Evolutionary conservation across 176 grass and related monocot genomes (phyloP).

Genomic region (Pharus latifolius): DNA sequence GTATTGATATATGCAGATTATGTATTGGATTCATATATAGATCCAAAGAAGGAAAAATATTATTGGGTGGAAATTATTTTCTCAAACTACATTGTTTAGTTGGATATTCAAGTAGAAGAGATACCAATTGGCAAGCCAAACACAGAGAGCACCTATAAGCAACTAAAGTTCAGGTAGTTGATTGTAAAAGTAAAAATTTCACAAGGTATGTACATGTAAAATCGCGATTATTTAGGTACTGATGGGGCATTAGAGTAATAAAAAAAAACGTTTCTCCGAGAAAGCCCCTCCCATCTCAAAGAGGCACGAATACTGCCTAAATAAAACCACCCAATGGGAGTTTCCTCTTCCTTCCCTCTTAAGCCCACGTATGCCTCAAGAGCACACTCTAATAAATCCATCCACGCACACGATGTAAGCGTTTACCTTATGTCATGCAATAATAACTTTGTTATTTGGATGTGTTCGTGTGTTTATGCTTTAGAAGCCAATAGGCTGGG

Average conservation of each 20-base stretch:
- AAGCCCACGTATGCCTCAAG: slow-evolving; percentile 34
- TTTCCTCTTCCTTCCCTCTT: slow-evolving; percentile 53
- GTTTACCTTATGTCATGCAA: slow-evolving; percentile 34
- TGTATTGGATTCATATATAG: too few species aligned
- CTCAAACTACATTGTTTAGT: too few species aligned
- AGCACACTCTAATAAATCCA: slow-evolving; percentile 22
- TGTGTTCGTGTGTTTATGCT: background rate
- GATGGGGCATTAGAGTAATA: background rate
- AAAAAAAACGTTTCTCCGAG: background rate
- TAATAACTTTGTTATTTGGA: slow-evolving; percentile 1
- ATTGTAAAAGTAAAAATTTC: too few species aligned
- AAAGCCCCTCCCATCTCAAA: slow-evolving; percentile 24
- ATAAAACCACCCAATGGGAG: slow-evolving; percentile 64
- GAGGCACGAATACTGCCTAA: slow-evolving; percentile 5
- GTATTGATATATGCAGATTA: too few species aligned
- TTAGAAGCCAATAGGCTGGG: background rate
- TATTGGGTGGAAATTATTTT: too few species aligned
- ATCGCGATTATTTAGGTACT: background rate
- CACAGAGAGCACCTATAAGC: too few species aligned
- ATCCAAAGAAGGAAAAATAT: too few species aligned
- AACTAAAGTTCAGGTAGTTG: too few species aligned
- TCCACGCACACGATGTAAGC: slow-evolving; percentile 5
- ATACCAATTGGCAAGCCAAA: too few species aligned
- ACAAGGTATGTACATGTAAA: background rate
- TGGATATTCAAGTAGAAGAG: too few species aligned